phyloP scores from a whole-genome alignment of 2,329 filamentous ascomycete genomes.

The Scedosporium boydii region DNA sequence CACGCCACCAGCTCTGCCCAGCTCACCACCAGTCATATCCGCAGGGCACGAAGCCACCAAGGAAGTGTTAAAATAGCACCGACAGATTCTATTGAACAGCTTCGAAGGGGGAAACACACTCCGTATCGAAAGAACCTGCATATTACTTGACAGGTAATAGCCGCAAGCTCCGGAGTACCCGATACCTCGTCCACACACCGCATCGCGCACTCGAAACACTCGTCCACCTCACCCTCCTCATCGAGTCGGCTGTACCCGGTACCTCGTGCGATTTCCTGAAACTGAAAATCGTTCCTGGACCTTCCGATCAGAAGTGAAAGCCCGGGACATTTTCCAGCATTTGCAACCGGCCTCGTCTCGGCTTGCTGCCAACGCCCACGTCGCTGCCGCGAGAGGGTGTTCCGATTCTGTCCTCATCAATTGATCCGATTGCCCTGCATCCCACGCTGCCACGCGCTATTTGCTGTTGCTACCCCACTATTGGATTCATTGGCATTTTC shows the following conservation, averaged over 20 bases:
- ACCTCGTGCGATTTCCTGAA: not conserved
- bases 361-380: not conserved
- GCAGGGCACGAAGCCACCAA: too few relatives aligned
- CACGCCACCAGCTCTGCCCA: not conserved
- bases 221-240: too few relatives aligned
- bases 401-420: not conserved
- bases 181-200: too few relatives aligned
- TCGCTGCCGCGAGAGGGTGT: not conserved
- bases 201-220: too few relatives aligned
- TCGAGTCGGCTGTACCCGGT: not conserved
- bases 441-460: not conserved
- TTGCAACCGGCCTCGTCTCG: not conserved
- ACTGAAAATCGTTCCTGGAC: not conserved
- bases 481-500: not conserved
- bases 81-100: too few relatives aligned
- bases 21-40: not conserved
- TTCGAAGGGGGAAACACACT: too few relatives aligned
- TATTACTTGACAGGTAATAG: too few relatives aligned
- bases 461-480: not conserved
- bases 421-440: not conserved
- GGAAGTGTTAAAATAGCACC: too few relatives aligned
- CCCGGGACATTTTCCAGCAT: not conserved
- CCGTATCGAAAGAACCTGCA: too few relatives aligned
- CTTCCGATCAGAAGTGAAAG: not conserved
- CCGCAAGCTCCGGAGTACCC: too few relatives aligned